Percentiles rank a stretch among this genome's conserved stretches.
Evolutionary conservation across 2,329 filamentous ascomycete species (phyloP).

Genomic region (Scleromitrula shiraiana): DNA sequence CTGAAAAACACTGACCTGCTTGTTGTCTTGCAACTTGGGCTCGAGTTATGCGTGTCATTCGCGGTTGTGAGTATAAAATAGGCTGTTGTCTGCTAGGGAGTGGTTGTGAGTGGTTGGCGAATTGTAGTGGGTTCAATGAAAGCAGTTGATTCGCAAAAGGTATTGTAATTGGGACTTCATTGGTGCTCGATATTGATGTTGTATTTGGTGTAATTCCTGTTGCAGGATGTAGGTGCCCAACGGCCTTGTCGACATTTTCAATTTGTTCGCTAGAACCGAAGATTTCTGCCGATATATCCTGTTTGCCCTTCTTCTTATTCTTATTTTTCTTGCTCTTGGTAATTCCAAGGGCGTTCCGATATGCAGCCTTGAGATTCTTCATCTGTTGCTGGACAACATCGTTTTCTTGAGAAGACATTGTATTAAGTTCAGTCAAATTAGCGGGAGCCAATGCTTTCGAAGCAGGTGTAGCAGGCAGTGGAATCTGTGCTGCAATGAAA

Average conservation of each 20-base stretch:
- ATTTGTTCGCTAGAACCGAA: constrained; percentile 3
- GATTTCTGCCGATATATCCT: constrained; percentile 9
- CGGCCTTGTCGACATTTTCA: constrained; percentile 6
- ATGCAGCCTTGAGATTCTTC: constrained; percentile 29
- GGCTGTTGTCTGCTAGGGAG: not conserved
- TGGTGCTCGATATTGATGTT: not conserved
- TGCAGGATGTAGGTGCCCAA: not conserved
- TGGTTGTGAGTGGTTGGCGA: not conserved
- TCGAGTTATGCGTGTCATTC: constrained; percentile 20
- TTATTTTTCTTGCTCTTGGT: constrained; percentile 23
- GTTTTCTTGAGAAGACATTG: constrained; percentile 14
- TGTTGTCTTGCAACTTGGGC: constrained; percentile 23
- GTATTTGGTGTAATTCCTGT: not conserved
- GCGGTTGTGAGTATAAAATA: constrained; percentile 1
- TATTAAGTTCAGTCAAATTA: constrained; percentile 13
- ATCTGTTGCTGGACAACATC: constrained; percentile 22
- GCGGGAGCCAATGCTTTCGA: constrained; percentile 12
- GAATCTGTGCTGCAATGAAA: constrained; percentile 16
- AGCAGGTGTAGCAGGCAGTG: constrained; percentile 15
- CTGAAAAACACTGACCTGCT: constrained; percentile 27
- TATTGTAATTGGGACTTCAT: not conserved
- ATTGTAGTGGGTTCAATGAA: not conserved
- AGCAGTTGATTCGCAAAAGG: not conserved
- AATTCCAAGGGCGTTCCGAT: constrained; percentile 25
- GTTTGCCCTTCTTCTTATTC: constrained; percentile 21